Evolutionary conservation across 306 rosid species (phyloP).

Genomic region (Cicer chorassanicum): DNA sequence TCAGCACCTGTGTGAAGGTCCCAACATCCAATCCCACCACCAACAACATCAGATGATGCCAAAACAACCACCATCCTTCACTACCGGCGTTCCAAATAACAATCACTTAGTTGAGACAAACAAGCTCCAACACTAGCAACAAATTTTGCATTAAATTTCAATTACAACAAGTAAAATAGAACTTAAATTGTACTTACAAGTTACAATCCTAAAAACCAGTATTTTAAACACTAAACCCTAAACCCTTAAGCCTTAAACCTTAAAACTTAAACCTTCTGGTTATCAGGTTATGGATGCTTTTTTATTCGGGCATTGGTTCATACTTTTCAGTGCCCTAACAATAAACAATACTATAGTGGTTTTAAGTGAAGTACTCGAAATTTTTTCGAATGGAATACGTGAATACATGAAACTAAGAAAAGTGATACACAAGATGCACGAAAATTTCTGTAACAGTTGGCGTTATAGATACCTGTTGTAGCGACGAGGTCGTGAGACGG

Average conservation of each 20-base stretch:
- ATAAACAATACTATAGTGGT: neutral
- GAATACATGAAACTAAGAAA: neutral
- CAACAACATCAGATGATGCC: conserved; percentile 70
- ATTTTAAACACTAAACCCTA: neutral
- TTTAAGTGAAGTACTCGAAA: neutral
- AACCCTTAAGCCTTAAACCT: neutral
- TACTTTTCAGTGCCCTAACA: too few relatives aligned
- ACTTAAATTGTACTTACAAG: neutral
- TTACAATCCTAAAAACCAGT: neutral
- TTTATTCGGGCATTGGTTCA: too few relatives aligned
- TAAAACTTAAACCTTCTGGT: too few relatives aligned
- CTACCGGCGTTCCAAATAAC: neutral
- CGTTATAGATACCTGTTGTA: neutral
- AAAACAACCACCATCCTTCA: conserved; percentile 64
- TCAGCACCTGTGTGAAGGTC: conserved; percentile 73
- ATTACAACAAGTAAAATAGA: neutral
- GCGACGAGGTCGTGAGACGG: neutral
- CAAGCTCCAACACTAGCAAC: neutral
- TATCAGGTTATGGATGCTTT: too few relatives aligned
- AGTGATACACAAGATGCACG: neutral
- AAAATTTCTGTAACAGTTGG: neutral
- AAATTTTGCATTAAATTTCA: neutral
- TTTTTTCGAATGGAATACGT: neutral
- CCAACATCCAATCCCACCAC: conserved; percentile 81
- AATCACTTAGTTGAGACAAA: neutral